Evolutionary conservation across 1,284 basidiomycete genomes (phyloP).

Genomic region (Jaminaea rosea): DNA sequence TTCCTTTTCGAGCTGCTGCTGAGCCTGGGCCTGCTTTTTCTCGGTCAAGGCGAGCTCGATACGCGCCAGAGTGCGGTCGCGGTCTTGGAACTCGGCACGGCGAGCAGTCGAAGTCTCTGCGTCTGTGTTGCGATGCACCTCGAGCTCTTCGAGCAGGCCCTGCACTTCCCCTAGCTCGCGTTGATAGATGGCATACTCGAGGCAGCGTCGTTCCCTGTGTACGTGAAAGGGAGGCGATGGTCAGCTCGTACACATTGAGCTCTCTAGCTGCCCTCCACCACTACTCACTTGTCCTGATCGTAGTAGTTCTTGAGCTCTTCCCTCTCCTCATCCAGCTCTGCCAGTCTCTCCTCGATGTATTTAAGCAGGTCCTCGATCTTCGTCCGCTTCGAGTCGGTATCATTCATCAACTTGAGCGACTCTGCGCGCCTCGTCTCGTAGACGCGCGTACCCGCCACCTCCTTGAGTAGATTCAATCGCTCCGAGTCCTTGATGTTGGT

Average conservation of each 20-base stretch:
- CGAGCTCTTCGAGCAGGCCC: conserved; percentile 66
- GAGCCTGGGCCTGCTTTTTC: conserved; percentile 43
- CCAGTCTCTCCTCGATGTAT: conserved; percentile 80
- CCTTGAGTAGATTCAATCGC: conserved; percentile 83
- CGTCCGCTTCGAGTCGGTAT: conserved; percentile 83
- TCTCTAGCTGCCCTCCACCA: no score
- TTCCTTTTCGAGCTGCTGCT: conserved; percentile 62
- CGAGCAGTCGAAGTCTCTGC: conserved; percentile 71
- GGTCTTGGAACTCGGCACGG: conserved; percentile 67
- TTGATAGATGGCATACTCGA: conserved; percentile 91
- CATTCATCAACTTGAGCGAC: conserved; percentile 88
- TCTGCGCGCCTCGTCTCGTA: conserved; percentile 91
- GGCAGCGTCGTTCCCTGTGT: conserved; percentile 82
- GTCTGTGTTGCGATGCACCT: conserved; percentile 61
- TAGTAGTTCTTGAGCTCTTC: conserved; percentile 95
- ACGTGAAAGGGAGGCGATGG: no score
- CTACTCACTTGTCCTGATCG: conserved; percentile 85
- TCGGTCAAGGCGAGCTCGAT: conserved; percentile 67
- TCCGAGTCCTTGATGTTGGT: conserved; percentile 97
- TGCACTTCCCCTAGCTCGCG: conserved; percentile 81
- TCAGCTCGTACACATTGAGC: no score
- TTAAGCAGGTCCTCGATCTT: conserved; percentile 85
- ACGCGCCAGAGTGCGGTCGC: conserved; percentile 59
- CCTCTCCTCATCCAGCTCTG: conserved; percentile 92
- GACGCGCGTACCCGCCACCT: conserved; percentile 95